Base-by-base conservation (phyloP, 441 rosid species). In the Syzygium syzygioides region DNA sequence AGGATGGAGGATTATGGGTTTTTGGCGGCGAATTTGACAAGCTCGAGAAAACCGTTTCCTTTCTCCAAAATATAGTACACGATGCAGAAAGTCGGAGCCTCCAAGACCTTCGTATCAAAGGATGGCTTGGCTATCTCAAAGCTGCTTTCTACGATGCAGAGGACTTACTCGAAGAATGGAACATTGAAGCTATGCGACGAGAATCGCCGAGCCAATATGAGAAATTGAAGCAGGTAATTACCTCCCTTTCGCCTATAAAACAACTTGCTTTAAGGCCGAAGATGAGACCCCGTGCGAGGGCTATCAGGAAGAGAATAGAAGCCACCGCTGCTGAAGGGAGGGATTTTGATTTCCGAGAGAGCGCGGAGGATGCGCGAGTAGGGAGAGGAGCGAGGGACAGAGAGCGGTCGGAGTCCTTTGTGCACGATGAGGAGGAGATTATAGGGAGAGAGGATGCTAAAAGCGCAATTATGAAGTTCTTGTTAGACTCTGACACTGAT, bases 361-460 rank as follows among this genome's bases (percentile, higher is more conserved):
- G 23, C 37, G 41, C 41, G 41, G 2, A 64, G 37, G 76, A 7
- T 64, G 76, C 7, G 41, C 23, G 14, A 0, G 79, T 19, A 4
- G 26, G 20, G 79, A 68, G 79, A 68, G 66, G 66, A 28, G 28
- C 66, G 66, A 28, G 99, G 96, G 86, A 5, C 30, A 9, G 45
- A 19, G 79, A 34, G 48, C 45, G 26, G 7, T 34, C 3, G 48
- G 48, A 34, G 8, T 9, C 45, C 48, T 32, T 1, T 34, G 79
- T 19, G 26, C 1, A 68, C 79, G 48, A 68, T 10, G 79, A 68
- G 4, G 79, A 68, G 4, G 79, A 68, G 26, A 68, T 68, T 34
- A 18, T 34, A 68, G 79, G 79, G 48, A 68, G 79, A 68, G 79
- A 32, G 7, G 48, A 3, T 68, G 14, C 1, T 10, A 34, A 68